Base-by-base conservation (phyloP, 1,139 yeast genomes). In the Lodderomyces theae region DNA sequence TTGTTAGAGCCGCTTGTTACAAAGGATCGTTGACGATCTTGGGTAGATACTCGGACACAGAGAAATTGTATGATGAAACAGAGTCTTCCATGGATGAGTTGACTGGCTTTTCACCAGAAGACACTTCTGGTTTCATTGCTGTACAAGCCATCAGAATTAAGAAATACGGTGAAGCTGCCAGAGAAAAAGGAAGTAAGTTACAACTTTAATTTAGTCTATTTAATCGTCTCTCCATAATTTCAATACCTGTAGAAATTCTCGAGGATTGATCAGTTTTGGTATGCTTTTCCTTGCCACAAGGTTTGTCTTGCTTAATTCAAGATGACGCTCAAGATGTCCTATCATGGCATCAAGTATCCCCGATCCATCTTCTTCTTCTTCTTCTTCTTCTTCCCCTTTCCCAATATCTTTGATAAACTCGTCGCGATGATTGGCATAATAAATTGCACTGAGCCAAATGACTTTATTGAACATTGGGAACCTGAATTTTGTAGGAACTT, bases 11-110 rank as follows among this genome's bases (percentile, higher is more conserved):
- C 49, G 78, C 90, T 63, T 82, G 86, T 52, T 92, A 92, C 82
- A 92, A 92, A 80, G 98, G 98, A 53, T 72, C 80, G 46, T 70
- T 89, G 55, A 70, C 74, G 42, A 79, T 92, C 51, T 78, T 90
- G 61, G 98, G 98, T 62, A 88, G 98, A 78, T 89, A 84, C 49
- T 88, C 97, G 21, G 84, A 83, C 50, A 88, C 97, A 47, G 97
- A 90, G 72, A 90, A 89, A 73, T 80, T 92, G 57, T 92, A 92
- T 66, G 97, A 92, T 65, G 97, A 96, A 52, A 88, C 96, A 47
- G 97, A 90, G 67, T 89, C 97, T 18, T 90, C 97, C 15, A 92
- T 92, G 98, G 98, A 92, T 69, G 97, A 92, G 72, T 82, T 92
- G 60, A 90, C 97, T 45, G 98, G 97, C 45, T 92, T 92, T 77